Base-by-base conservation (phyloP, 306 rosid species). In the Ormosia emarginata region DNA sequence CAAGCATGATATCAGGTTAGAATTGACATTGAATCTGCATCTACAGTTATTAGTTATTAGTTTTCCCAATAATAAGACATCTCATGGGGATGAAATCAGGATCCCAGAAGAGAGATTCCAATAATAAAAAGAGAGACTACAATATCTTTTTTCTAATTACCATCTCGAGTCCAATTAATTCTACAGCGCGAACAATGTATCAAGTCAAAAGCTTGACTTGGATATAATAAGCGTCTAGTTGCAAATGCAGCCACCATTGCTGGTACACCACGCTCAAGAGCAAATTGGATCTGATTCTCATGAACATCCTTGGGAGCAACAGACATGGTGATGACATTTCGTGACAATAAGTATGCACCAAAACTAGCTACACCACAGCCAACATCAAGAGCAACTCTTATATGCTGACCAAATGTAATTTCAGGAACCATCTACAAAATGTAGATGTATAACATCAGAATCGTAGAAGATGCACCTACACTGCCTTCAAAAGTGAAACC, bases 321-420 rank as follows among this genome's bases (percentile, higher is more conserved):
- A 3, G 98, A 95, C 98, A 95, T 79, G 18, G 99, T 92, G 44
- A 87, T 56, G 17, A 95, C 99, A 86, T 92, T 87, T 50, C 94
- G 84, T 4, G 94, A 89, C 71, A 95, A 74, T 73, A 95, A 78
- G 79, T 93, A 95, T 1, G 99, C 99, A 63, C 99, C 98, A 71
- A 93, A 95, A 90, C 99, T 95, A 64, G 99, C 99, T 55, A 93
- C 97, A 1, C 99, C 99, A 4, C 99, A 95, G 59, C 97, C 99
- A 75, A 90, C 87, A 89, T 95, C 99, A 84, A 95, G 89, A 52
- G 87, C 93, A 37, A 93, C 99, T 81, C 99, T 88, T 44, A 88
- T 91, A 75, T 86, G 87, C 33, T 70, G 88, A 83, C 98, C 98
- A 83, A 89, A 93, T 14, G 91, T 88, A 77, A 95, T 88, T 41